Evolutionary conservation across 176 grass and related monocot genomes (phyloP).

Genomic region (Bonia amplexicaulis): DNA sequence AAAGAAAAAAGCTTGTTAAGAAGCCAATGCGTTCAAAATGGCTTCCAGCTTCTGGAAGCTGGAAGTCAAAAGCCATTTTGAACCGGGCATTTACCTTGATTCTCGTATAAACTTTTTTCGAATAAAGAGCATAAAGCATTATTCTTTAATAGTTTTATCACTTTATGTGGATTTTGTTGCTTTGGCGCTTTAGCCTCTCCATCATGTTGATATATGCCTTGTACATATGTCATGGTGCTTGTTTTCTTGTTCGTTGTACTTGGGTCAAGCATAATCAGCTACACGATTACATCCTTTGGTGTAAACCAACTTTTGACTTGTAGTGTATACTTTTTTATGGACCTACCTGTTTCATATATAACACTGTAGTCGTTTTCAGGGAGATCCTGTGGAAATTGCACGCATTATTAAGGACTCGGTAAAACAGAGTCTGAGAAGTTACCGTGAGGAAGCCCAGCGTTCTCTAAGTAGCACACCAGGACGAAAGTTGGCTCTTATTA

Average conservation of each 20-base stretch:
- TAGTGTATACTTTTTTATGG: not conserved
- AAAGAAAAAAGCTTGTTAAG: no score
- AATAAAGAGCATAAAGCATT: not conserved
- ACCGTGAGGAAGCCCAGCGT: conserved; percentile 62
- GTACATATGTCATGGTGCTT: not conserved
- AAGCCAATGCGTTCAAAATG: no score
- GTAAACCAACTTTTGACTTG: not conserved
- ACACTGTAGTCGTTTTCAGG: conserved; percentile 40
- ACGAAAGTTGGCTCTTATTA: conserved; percentile 81
- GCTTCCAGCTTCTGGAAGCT: no score
- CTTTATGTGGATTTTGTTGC: not conserved
- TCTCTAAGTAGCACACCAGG: conserved; percentile 39
- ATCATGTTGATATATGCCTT: not conserved
- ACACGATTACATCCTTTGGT: not conserved
- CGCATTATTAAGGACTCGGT: conserved; percentile 83
- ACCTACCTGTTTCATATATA: conserved; percentile 20
- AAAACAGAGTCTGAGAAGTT: conserved; percentile 71
- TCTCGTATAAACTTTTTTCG: not conserved
- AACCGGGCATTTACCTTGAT: not conserved
- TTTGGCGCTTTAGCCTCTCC: not conserved
- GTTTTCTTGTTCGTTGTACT: not conserved
- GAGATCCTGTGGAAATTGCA: conserved; percentile 91
- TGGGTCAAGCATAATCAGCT: conserved; percentile 22
- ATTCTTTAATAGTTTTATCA: not conserved
- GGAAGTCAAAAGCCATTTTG: no score